Conservation (phyloP, 257 asterid species). For the Sherardia arvensis region DNA sequence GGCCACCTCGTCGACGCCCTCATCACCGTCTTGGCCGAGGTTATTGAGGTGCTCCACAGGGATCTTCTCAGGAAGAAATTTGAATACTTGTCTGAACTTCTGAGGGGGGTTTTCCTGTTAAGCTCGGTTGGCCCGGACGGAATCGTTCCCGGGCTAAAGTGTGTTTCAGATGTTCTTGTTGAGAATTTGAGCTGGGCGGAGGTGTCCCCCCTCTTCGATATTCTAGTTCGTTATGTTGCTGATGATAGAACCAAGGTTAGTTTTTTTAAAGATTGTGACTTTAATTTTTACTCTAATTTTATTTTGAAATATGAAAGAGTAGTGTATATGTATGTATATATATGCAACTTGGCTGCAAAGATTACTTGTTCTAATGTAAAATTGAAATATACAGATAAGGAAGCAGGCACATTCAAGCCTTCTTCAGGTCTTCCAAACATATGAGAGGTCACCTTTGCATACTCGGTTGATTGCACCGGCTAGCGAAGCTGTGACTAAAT, state of each 20-base stretch:
- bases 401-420: constrained; percentile 63
- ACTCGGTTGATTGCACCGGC: constrained; percentile 49
- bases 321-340: no score
- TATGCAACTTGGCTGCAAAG: not conserved
- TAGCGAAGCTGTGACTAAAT: constrained; percentile 61
- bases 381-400: constrained; percentile 45
- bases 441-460: constrained; percentile 34
- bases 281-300: not conserved
- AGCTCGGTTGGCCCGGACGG: constrained; percentile 46
- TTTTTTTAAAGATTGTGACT: not conserved
- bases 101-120: constrained; percentile 28
- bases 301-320: not conserved
- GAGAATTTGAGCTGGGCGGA: constrained; percentile 55
- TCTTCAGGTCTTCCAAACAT: constrained; percentile 41
- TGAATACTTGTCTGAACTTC: constrained; percentile 39
- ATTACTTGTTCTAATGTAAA: constrained; percentile 5
- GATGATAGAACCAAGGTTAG: constrained; percentile 59
- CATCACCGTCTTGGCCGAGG: constrained; percentile 47
- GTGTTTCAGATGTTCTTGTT: constrained; percentile 39
- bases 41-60: constrained; percentile 26
- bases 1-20: constrained; percentile 63
- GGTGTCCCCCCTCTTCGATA: constrained; percentile 42
- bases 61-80: constrained; percentile 37
- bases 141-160: constrained; percentile 51
- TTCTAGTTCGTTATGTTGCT: constrained; percentile 37